Evolutionary conservation across 2,329 filamentous ascomycete genomes (phyloP), one percentile per base, ranked within the genome.

Genomic region (Xylariaceae sp.): DNA sequence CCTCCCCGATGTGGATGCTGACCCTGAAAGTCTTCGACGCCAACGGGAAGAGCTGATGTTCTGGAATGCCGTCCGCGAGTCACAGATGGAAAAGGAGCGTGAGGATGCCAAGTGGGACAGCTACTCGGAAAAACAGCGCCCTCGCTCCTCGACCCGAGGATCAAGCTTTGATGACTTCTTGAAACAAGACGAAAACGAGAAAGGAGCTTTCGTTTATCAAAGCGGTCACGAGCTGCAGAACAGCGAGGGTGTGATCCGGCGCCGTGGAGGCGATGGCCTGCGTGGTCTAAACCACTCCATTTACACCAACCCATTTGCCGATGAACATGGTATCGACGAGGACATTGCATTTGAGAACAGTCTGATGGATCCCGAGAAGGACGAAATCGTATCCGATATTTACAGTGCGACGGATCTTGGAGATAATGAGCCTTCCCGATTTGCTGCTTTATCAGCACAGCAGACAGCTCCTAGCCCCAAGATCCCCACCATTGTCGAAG

Each of bases 31-130:
- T 18, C 75, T 78, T 46, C 76, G 77, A 56, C 72, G 80, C 50
- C 82, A 86, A 63, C 75, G 82, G 35, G 82, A 85, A 59, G 82
- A 86, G 65, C 63, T 86, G 52, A 71, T 85, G 66, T 85, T 83
- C 58, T 86, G 82, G 82, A 86, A 86, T 60, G 72, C 76, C 3
- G 55, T 81, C 31, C 76, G 70, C 45, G 63, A 81, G 44, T 70
- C 76, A 62, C 77, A 77, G 62, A 62, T 73, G 59, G 68, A 72
- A 48, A 67, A 65, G 46, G 63, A 70, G 46, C 52, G 54, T 30
- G 51, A 52, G 11, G 60, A 63, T 22, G 46, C 64, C 12, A 60
- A 61, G 45, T 67, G 65, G 45, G 52, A 51, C 33, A 57, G 12
- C 12, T 27, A 27, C 22, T 50, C 51, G 53, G 53, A 44, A 19